Evolutionary conservation across 2,329 filamentous ascomycete genomes (phyloP).

Genomic region (Colletotrichum lentis): DNA sequence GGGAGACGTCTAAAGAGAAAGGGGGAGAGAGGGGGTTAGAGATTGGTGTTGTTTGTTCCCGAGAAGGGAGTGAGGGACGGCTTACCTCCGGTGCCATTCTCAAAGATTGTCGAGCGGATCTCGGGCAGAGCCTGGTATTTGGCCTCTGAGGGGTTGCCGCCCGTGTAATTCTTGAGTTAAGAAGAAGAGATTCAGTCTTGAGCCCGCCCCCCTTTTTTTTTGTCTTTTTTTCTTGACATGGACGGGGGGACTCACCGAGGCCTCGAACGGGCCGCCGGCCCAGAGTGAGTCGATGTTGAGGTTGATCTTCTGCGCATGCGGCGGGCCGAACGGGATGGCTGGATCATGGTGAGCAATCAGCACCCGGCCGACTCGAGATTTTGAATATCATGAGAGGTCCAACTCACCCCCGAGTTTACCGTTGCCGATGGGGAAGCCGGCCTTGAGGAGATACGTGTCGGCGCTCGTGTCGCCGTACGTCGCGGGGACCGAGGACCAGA

Average conservation of each 20-base stretch:
- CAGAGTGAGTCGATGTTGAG: conserved; percentile 60
- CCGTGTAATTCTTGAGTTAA: conserved; percentile 50
- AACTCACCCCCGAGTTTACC: conserved; percentile 54
- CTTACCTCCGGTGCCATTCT: conserved; percentile 57
- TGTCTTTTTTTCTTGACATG: too few species aligned
- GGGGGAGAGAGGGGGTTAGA: too few species aligned
- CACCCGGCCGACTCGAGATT: neutral
- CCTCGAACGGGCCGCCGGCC: conserved; percentile 60
- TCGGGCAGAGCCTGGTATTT: conserved; percentile 49
- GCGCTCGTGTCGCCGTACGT: conserved; percentile 20
- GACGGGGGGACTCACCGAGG: conserved; percentile 44
- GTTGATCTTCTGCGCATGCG: conserved; percentile 53
- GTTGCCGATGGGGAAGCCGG: conserved; percentile 58
- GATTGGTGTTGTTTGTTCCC: too few species aligned
- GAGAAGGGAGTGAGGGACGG: neutral
- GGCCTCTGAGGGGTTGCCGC: conserved; percentile 54
- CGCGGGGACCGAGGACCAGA: conserved; percentile 29
- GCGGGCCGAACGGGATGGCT: conserved; percentile 55
- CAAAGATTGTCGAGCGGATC: conserved; percentile 57
- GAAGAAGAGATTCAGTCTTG: neutral
- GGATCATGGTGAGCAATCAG: neutral
- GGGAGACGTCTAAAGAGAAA: conserved; percentile 44
- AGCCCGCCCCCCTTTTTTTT: neutral
- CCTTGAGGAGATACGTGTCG: conserved; percentile 42
- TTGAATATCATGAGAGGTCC: too few species aligned